phyloP scores from a whole-genome alignment of 2,329 filamentous ascomycete genomes.

The Fusarium sp. region DNA sequence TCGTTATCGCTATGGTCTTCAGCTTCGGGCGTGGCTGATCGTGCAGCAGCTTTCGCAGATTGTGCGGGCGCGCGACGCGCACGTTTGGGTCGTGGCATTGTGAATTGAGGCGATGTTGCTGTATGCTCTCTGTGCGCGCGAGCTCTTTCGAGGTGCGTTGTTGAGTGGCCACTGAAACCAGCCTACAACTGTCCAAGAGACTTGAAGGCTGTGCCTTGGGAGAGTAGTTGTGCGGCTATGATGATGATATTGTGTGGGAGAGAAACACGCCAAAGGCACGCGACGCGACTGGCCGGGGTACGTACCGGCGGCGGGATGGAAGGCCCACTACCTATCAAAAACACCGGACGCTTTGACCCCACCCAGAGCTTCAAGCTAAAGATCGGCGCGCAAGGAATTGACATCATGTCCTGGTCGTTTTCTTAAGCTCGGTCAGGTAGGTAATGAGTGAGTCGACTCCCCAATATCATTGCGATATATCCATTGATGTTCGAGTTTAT shows the following conservation, averaged over 20 bases:
- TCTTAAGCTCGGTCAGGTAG: neutral
- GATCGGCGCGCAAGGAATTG: slow-evolving; percentile 14
- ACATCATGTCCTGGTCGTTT: neutral
- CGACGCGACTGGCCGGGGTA: slow-evolving; percentile 51
- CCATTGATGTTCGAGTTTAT: too few species aligned
- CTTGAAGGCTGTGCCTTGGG: slow-evolving; percentile 7
- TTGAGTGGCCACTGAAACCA: slow-evolving; percentile 13
- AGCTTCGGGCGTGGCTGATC: slow-evolving; percentile 37
- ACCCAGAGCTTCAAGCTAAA: slow-evolving; percentile 7
- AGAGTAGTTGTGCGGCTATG: slow-evolving; percentile 26
- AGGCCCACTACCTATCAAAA: slow-evolving; percentile 31
- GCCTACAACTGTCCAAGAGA: slow-evolving; percentile 11
- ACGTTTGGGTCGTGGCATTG: slow-evolving; percentile 52
- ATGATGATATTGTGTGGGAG: slow-evolving; percentile 47
- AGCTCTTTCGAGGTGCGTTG: neutral
- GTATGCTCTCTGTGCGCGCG: neutral
- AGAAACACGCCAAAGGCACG: slow-evolving; percentile 49
- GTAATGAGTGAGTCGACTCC: too few species aligned
- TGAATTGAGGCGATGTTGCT: slow-evolving; percentile 5
- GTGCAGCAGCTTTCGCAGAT: slow-evolving; percentile 40
- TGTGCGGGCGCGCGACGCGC: slow-evolving; percentile 47
- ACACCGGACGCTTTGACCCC: slow-evolving; percentile 38
- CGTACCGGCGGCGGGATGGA: slow-evolving; percentile 14
- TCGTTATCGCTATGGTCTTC: slow-evolving; percentile 34
- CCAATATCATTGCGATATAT: neutral